Conservation (phyloP, 2,329 filamentous ascomycete genomes). For the Aspergillus pseudotamarii region DNA sequence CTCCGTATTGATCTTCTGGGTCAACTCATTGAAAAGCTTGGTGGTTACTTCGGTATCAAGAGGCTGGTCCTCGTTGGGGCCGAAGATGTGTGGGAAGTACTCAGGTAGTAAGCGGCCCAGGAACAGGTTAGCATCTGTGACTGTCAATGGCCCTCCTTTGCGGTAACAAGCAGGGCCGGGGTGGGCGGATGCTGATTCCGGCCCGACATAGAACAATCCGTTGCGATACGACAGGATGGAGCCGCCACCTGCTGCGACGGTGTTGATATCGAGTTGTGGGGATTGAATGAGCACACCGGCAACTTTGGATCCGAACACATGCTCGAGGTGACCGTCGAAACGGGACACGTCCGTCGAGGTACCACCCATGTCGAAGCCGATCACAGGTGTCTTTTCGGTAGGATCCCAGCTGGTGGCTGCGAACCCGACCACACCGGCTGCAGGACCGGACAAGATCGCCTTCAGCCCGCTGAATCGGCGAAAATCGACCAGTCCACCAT, state of each 20-base stretch:
- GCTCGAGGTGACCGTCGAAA: slow-evolving; percentile 85
- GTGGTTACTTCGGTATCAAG: slow-evolving; percentile 76
- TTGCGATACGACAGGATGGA: slow-evolving; percentile 78
- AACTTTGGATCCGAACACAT: slow-evolving; percentile 92
- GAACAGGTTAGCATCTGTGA: slow-evolving; percentile 90
- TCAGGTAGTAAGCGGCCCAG: slow-evolving; percentile 84
- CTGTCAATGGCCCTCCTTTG: slow-evolving; percentile 85
- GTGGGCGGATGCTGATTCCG: slow-evolving; percentile 87
- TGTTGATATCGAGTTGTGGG: slow-evolving; percentile 92
- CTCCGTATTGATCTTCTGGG: slow-evolving; percentile 63
- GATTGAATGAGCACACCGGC: slow-evolving; percentile 93
- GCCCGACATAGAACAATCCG: slow-evolving; percentile 87
- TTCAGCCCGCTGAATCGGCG: slow-evolving; percentile 77
- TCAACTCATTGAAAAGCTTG: slow-evolving; percentile 73
- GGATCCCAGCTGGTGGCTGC: slow-evolving; percentile 88
- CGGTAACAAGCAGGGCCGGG: slow-evolving; percentile 91
- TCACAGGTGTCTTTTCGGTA: slow-evolving; percentile 79
- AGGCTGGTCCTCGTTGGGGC: slow-evolving; percentile 81
- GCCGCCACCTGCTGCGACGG: slow-evolving; percentile 81
- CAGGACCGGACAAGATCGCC: slow-evolving; percentile 86
- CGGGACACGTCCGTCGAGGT: slow-evolving; percentile 87
- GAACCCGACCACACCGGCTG: slow-evolving; percentile 93
- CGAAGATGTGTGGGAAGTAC: slow-evolving; percentile 96
- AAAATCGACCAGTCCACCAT: slow-evolving; percentile 66
- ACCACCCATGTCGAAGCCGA: slow-evolving; percentile 95